Conservation (phyloP, 495 filamentous ascomycete genomes). For the Penicillium macrosclerotiorum region DNA sequence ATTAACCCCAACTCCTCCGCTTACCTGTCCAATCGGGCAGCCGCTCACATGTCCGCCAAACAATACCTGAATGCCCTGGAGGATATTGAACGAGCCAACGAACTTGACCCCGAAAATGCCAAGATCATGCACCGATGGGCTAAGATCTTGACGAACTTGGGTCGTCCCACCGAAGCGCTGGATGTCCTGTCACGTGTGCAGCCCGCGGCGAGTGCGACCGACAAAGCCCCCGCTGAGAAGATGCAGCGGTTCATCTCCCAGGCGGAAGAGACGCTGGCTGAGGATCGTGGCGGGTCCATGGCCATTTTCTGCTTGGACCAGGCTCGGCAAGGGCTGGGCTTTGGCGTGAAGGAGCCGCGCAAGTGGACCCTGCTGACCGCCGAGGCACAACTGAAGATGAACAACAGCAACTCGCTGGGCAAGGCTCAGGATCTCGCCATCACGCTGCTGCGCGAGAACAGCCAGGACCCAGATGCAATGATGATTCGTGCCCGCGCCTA, state of each 20-base stretch:
- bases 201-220: conserved; percentile 77
- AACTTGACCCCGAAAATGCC: conserved; percentile 74
- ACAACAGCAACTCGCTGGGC: conserved; percentile 79
- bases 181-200: conserved; percentile 62
- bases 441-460: conserved; percentile 77
- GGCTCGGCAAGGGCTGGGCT: conserved; percentile 75
- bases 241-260: conserved; percentile 82
- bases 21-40: conserved; percentile 92
- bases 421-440: conserved; percentile 93
- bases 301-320: conserved; percentile 86
- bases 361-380: conserved; percentile 92
- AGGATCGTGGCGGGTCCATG: conserved; percentile 80
- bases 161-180: conserved; percentile 80
- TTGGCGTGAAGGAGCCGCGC: conserved; percentile 70
- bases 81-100: conserved; percentile 75
- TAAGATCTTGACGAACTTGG: conserved; percentile 82
- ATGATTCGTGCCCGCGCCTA: conserved; percentile 83
- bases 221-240: conserved; percentile 71
- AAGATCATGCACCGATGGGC: conserved; percentile 88
- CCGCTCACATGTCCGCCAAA: conserved; percentile 83
- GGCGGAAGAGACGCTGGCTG: conserved; percentile 70
- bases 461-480: conserved; percentile 87
- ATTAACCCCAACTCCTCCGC: conserved; percentile 64
- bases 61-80: conserved; percentile 77
- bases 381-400: conserved; percentile 94